These are phyloP conservation scores for Flueggea neowawraea DNA, from an alignment of 441 rosid genomes.

Conservation along the genomic window DNA sequence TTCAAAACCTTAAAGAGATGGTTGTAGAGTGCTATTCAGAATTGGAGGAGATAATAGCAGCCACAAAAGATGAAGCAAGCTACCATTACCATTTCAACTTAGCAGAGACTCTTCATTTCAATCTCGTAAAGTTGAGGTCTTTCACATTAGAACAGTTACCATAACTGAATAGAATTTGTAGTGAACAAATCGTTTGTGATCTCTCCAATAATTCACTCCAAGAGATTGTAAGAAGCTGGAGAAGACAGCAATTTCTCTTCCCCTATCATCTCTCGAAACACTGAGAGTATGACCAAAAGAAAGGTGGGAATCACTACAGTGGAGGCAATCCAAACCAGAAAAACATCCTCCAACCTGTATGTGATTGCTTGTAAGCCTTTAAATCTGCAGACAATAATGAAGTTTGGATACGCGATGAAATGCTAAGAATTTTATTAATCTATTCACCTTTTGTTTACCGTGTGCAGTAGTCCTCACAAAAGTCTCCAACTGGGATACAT, in stretches of 20 bases:
- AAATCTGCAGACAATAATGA: too few species aligned
- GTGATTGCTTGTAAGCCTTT: too few species aligned
- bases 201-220: background rate
- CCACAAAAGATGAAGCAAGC: background rate
- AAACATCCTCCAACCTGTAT: background rate
- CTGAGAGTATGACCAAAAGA: background rate
- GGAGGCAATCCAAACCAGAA: background rate
- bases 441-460: too few species aligned
- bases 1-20: conserved; percentile 12
- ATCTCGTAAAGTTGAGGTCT: conserved; percentile 8
- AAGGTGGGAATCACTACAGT: conserved; percentile 4
- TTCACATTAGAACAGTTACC: background rate
- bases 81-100: background rate
- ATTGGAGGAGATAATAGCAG: conserved; percentile 19
- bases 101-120: background rate
- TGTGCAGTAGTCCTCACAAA: too few species aligned
- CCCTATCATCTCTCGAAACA: background rate
- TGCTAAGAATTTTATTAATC: too few species aligned
- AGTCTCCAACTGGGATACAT: too few species aligned
- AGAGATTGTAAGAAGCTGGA: background rate
- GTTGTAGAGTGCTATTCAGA: background rate
- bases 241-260: background rate
- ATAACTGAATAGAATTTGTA: conserved; percentile 16
- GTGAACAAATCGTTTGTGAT: conserved; percentile 4
- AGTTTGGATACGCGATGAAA: too few species aligned